Conservation (phyloP, 1,284 basidiomycete genomes). For the Leucoagaricus sp. region DNA sequence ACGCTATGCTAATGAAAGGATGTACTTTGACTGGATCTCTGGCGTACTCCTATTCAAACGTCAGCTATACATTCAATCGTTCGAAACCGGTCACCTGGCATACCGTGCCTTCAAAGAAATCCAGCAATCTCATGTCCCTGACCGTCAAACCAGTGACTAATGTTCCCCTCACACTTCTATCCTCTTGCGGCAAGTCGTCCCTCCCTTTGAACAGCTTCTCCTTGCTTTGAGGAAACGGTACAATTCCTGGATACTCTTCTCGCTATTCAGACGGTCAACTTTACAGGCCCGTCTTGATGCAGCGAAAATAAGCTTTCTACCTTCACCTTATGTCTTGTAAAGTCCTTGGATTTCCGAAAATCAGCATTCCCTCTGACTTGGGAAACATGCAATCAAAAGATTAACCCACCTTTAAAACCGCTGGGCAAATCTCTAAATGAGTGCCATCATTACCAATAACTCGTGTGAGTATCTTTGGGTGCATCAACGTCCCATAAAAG, state of each 20-base stretch:
- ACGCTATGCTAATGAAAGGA: conserved; percentile 43
- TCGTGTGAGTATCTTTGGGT: conserved; percentile 65
- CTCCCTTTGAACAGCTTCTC: conserved; percentile 37
- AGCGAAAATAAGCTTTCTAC: conserved; percentile 26
- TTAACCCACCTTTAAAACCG: conserved; percentile 49
- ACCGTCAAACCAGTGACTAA: conserved; percentile 65
- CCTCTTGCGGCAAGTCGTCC: conserved; percentile 46
- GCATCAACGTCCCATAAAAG: conserved; percentile 86
- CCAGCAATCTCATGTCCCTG: conserved; percentile 56
- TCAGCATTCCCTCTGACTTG: background rate
- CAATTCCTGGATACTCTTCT: conserved; percentile 80
- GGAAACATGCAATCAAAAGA: conserved; percentile 17
- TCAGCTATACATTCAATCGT: background rate
- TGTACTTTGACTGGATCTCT: conserved; percentile 56
- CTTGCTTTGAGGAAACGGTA: conserved; percentile 53
- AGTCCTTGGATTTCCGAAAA: conserved; percentile 45
- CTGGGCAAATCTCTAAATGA: conserved; percentile 58
- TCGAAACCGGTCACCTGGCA: conserved; percentile 28
- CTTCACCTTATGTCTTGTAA: conserved; percentile 73
- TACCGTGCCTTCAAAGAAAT: conserved; percentile 81
- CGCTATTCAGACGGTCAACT: conserved; percentile 35
- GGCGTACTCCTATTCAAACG: conserved; percentile 63
- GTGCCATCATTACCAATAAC: conserved; percentile 63
- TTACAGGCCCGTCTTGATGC: background rate
- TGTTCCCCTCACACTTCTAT: conserved; percentile 67